Percentiles rank a stretch among this genome's conserved stretches.
Evolutionary conservation across 129 eudicot species (phyloP).

Genomic region (Gnaphalium uliginosum): DNA sequence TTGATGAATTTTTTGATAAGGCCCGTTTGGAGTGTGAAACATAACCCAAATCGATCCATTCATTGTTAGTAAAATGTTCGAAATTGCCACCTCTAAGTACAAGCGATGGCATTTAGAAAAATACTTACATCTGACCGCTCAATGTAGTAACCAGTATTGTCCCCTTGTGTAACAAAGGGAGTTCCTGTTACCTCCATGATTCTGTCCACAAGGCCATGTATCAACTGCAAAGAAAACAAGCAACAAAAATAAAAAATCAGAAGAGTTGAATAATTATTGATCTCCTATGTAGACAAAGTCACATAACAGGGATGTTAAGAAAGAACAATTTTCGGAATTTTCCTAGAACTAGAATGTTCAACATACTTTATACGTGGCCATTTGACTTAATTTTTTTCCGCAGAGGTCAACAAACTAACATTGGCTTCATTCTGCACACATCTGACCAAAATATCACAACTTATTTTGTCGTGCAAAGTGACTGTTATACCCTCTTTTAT

Average conservation of each 20-base stretch:
- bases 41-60: not conserved
- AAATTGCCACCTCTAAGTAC: not conserved
- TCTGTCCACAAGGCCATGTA: slow-evolving; percentile 91
- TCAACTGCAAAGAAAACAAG: slow-evolving; percentile 49
- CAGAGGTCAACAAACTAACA: not conserved
- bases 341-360: not conserved
- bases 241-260: not conserved
- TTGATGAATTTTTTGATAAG: not conserved
- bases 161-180: slow-evolving; percentile 58
- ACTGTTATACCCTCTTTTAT: not conserved
- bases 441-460: not conserved
- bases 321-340: not conserved
- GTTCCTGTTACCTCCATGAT: slow-evolving; percentile 83
- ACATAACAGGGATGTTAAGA: not conserved
- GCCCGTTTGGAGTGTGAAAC: not conserved
- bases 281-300: not conserved
- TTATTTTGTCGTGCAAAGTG: not conserved
- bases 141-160: slow-evolving; percentile 75
- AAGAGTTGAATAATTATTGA: not conserved
- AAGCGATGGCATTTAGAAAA: not conserved
- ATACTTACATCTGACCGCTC: slow-evolving; percentile 62
- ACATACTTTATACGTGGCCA: not conserved
- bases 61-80: not conserved
- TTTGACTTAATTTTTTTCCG: not conserved
- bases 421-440: not conserved